phyloP scores from a whole-genome alignment of 2,329 filamentous ascomycete species.

The Sporothrix phasma region DNA sequence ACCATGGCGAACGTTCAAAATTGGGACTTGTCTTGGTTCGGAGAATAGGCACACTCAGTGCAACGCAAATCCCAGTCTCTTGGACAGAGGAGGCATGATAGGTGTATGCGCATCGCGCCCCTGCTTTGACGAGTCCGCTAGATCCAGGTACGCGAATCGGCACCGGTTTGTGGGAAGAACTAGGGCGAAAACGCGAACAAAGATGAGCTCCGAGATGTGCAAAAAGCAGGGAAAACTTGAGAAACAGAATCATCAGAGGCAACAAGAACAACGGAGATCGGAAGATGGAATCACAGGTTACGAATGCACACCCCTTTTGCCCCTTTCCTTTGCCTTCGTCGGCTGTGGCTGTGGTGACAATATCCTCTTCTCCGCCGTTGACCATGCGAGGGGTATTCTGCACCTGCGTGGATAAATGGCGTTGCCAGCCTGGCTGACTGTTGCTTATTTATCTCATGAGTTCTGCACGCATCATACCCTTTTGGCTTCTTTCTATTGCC shows the following conservation, averaged over 20 bases:
- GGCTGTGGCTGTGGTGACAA: too few relatives aligned
- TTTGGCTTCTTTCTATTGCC: not conserved
- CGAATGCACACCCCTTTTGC: not conserved
- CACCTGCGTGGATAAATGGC: not conserved
- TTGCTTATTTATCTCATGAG: not conserved
- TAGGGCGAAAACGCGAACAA: not conserved
- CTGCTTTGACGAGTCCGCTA: not conserved
- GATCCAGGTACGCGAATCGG: slow-evolving; percentile 1
- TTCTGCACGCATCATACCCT: not conserved
- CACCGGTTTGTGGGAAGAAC: not conserved
- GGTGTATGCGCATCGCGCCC: not conserved
- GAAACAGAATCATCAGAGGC: not conserved
- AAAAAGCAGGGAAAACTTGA: not conserved
- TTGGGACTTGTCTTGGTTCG: not conserved
- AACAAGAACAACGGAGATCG: not conserved
- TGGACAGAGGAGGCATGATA: not conserved
- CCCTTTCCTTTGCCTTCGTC: not conserved
- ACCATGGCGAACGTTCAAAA: not conserved
- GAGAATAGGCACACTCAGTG: not conserved
- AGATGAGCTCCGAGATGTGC: not conserved
- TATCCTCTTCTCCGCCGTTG: not conserved
- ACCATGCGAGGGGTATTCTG: slow-evolving; percentile 1
- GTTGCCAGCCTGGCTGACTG: not conserved
- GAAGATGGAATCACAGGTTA: not conserved
- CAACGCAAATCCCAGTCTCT: not conserved